Evolutionary conservation across 805 yeast species (phyloP), one percentile per base, ranked within the genome.

Genomic region (Hanseniaspora vineae): DNA sequence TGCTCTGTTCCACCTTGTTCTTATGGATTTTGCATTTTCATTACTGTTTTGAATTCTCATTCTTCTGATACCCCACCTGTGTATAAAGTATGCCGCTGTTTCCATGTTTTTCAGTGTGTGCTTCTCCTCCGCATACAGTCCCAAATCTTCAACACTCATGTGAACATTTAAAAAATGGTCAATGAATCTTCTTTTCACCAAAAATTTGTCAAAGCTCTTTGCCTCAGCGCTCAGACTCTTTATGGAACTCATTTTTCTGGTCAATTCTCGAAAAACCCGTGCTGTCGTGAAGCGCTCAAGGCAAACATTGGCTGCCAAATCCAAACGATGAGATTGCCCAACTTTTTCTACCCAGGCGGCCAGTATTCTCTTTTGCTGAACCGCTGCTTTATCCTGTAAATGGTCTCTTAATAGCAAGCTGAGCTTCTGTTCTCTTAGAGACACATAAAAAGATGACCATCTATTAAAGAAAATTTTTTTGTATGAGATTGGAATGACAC

Each of bases 1-100:
- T 1, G 72, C 72, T 43, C 72, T 58, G 47, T 62, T 57, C 72
- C 72, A 69, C 45, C 73, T 55, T n/a, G 51, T 54, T 40, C 61
- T 54, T 50, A 68, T 67, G 13, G 53, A 53, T 4, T 52, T 56
- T 2, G 66, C 58, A 1, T 60, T 56, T 47, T 65, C 69, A 29
- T 62, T 57, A 48, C 67, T 67, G 47, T 68, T 60, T 35, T 58
- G 56, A 2, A 55, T 50, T 49, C 66, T 67, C 49, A 68, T 51
- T 31, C 56, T 39, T 18, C 18, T 39, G 10, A 17, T 39, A 19
- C n/a, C 18, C 31, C 43, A 40, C 13, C 31, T 40, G 31, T 23
- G 19, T 4, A 23, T 9, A 40, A 40, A 13, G 19, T 18, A 15
- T 40, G 11, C 6, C 18, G 31, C 31, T 12, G n/a, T 37, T 37